phyloP scores from a whole-genome alignment of 169 alveolate genomes.

The Amoebophrya sp. region DNA sequence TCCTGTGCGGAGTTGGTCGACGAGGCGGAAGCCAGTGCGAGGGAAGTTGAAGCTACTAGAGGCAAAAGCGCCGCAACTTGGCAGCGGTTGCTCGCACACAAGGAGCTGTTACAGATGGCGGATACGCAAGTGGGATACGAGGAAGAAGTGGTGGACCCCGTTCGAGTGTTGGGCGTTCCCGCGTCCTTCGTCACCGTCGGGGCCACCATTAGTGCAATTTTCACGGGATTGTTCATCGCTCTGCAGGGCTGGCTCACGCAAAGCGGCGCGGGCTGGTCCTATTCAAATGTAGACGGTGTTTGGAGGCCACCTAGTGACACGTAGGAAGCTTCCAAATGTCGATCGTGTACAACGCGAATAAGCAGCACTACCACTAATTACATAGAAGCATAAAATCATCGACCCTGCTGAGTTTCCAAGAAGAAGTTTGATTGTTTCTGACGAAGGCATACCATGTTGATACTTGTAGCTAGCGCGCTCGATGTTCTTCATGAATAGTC shows the following conservation, averaged over 20 bases:
- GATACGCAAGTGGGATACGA: neutral
- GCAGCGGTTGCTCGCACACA: neutral
- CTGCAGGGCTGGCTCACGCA: neutral
- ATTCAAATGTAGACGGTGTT: neutral
- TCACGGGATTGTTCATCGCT: neutral
- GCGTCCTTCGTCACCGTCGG: neutral
- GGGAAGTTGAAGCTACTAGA: too few relatives aligned
- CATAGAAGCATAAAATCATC: too few relatives aligned
- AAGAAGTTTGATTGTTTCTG: too few relatives aligned
- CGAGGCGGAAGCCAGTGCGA: neutral
- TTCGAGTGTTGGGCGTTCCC: neutral
- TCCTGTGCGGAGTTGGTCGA: neutral
- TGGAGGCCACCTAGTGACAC: neutral
- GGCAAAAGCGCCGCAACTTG: neutral
- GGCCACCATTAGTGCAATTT: neutral
- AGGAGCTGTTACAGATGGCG: neutral
- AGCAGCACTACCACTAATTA: too few relatives aligned
- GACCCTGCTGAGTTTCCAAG: too few relatives aligned
- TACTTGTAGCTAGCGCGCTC: too few relatives aligned
- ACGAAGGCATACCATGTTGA: too few relatives aligned
- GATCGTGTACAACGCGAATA: too few relatives aligned
- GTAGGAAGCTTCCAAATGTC: too few relatives aligned
- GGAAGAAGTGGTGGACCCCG: neutral
- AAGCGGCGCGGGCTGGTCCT: neutral
- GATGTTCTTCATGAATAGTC: too few relatives aligned